Evolutionary conservation across 345 rosid genomes (phyloP).

Genomic region (Heritiera littoralis): DNA sequence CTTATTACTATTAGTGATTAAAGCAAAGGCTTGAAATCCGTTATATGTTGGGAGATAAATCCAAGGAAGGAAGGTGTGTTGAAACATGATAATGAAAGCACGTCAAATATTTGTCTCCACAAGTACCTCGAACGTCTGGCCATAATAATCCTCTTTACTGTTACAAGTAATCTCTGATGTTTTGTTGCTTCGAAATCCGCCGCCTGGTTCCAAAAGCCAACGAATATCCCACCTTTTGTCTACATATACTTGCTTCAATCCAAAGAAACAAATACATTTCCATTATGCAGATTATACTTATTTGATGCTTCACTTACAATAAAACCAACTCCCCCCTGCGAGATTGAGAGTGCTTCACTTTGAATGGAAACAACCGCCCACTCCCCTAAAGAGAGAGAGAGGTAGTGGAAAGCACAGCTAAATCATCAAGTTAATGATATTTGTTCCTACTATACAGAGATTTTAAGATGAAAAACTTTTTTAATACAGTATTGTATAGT

Average conservation of each 20-base stretch:
- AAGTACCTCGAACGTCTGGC: neutral
- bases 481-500: too few species aligned
- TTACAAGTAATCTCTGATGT: conserved; percentile 2
- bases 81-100: too few species aligned
- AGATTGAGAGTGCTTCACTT: neutral
- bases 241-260: neutral
- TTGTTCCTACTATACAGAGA: neutral
- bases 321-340: neutral
- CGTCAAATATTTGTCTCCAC: too few species aligned
- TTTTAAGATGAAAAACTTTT: neutral
- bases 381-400: neutral
- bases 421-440: neutral
- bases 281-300: neutral
- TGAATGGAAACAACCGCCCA: neutral
- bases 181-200: neutral
- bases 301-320: neutral
- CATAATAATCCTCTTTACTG: conserved; percentile 3
- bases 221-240: neutral
- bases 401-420: neutral
- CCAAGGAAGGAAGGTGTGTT: neutral
- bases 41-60: neutral
- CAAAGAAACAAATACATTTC: neutral
- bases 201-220: conserved; percentile 6
- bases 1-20: neutral
- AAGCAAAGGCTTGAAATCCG: neutral